phyloP scores from a whole-genome alignment of 78 protist genomes.

The Thecamonas trahens region DNA sequence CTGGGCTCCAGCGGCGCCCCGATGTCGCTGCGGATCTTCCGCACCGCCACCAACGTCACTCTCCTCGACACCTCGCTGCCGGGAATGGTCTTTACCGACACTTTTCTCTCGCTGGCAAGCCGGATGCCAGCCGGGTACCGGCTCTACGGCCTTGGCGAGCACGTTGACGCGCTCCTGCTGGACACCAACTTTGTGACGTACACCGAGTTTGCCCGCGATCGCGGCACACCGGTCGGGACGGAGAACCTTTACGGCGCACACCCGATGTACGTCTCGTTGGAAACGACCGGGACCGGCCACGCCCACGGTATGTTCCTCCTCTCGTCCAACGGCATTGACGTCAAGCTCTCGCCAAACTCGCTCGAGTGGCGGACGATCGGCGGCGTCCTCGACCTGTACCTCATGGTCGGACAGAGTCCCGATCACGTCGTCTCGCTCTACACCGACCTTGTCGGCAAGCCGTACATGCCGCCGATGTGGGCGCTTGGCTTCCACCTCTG shows the following conservation, averaged over 20 bases:
- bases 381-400: slow-evolving; percentile 62
- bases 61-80: slow-evolving; percentile 6
- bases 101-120: slow-evolving; percentile 1
- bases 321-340: slow-evolving; percentile 60
- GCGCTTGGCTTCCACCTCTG: slow-evolving; percentile 68
- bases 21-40: neutral
- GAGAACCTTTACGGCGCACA: slow-evolving; percentile 67
- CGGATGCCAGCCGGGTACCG: neutral
- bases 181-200: slow-evolving; percentile 14
- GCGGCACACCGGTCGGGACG: slow-evolving; percentile 31
- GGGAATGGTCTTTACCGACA: neutral
- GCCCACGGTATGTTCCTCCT: slow-evolving; percentile 20
- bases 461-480: slow-evolving; percentile 67
- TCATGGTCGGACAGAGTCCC: slow-evolving; percentile 62
- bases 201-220: slow-evolving; percentile 37
- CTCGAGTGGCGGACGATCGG: slow-evolving; percentile 48
- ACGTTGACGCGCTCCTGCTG: slow-evolving; percentile 37
- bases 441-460: slow-evolving; percentile 49
- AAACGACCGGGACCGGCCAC: slow-evolving; percentile 28
- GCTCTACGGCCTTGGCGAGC: slow-evolving; percentile 48
- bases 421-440: slow-evolving; percentile 55
- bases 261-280: slow-evolving; percentile 56
- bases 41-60: neutral
- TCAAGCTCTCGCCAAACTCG: slow-evolving; percentile 9
- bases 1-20: neutral